Evolutionary conservation across 257 asterid species (phyloP), one percentile per base, ranked within the genome.

Genomic region (Nicotiana attenuata): DNA sequence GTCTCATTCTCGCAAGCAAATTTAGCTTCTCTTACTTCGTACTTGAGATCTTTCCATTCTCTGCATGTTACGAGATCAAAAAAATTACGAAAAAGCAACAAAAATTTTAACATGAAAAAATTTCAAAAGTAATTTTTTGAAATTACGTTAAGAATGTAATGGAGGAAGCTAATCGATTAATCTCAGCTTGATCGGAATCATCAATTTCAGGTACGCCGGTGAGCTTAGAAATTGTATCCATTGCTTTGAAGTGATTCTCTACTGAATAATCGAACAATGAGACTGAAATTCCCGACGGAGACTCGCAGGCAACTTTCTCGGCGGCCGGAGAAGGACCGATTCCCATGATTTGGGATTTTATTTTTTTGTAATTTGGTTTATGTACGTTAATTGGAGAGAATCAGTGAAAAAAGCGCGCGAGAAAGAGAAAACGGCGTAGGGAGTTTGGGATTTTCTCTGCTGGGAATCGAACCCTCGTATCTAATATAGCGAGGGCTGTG

Each of bases 11-110:
- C 91, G 77, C 83, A 82, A 79, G 95, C 90, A 90, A 96, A 96
- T 86, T 86, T 90, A 22, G 94, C 87, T 77, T 38, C 69, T 77
- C 91, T 91, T 16, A 93, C 86, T 38, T 87, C 86, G 84, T 93
- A 92, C 38, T 88, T 91, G 77, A 96, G 93, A 83, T 94, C 86
- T 83, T 86, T 88, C 98, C 98, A 96, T 81, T 94, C 94, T 80
- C 97, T 92, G 87, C 81, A 85, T 65, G 33, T 47, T 82, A 66
- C 20, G 53, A n/a, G 59, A 71, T 71, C 1, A 45, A 73, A 56
- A 10, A 65, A 28, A 75, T 19, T 60, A 80, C 84, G 55, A 52
- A 41, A 41, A 41, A 41, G 47, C 47, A 41, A 41, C 2, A 41
- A n/a, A 24, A 20, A 28, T 73, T 69, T 69, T 14, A 4, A 53